Evolutionary conservation across 2,329 filamentous ascomycete genomes (phyloP), one percentile per base, ranked within the genome.

Genomic region (Decorospora gaudefroyi): DNA sequence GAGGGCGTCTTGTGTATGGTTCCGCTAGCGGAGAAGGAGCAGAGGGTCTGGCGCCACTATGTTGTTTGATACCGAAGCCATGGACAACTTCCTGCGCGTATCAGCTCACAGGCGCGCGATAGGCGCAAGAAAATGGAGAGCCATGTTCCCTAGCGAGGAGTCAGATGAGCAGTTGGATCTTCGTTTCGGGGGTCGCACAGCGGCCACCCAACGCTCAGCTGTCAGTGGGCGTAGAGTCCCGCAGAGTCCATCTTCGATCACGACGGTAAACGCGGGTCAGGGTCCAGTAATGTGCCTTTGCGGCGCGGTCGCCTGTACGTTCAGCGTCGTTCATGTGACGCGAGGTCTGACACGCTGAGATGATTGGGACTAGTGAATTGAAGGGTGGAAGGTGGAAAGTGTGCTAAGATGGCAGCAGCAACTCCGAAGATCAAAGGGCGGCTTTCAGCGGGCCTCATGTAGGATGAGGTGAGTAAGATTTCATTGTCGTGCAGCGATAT

Each of bases 11-110:
- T 50, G 51, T 50, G 51, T 51, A 38, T 55, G 43, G 55, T 50
- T 43, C 51, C 56, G 51, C 49, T 51, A 54, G 53, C 46, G 53
- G 53, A 52, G 49, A 50, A 48, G 51, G 44, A 52, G 48, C 26
- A 33, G 28, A 46, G 45, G 49, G 45, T 47, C 27, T 42, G 48
- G 55, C 59, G 53, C 57, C 54, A 54, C 41, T 27, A 21, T 52
- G 42, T 33, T 46, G 49, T 57, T 45, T 55, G 52, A 54, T 54
- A 53, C 53, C 49, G 35, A 57, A 56, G 51, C 48, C 47, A 40
- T 49, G 54, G 51, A 44, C 46, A 27, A 55, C 55, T 37, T 41
- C 26, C 18, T 34, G 50, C 42, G 40, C 41, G 17, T 31, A 17
- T 25, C 28, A 25, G 16, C 27, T 32, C 41, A 27, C 12, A 49